Evolutionary conservation across 108 stramenopile genomes (phyloP), one percentile per base, ranked within the genome.

Genomic region (Parietichytrium sp.): DNA sequence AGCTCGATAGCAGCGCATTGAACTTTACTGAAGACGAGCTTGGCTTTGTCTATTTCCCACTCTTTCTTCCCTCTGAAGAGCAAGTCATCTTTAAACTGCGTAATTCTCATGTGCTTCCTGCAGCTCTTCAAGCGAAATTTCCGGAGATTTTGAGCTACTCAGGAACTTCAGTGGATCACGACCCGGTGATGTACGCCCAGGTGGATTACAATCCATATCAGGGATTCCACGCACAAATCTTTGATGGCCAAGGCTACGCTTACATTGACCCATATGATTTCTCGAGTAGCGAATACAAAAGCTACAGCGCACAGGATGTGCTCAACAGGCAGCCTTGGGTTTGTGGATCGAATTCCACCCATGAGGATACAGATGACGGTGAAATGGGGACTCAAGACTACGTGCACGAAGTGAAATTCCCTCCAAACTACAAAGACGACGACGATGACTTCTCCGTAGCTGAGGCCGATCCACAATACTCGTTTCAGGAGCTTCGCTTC

Each of bases 121-220:
- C 6, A 1, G 10, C 61, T 6, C 61, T 72, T 45, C 10, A 8
- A 8, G 61, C 36, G 33, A 36, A 27, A 1, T 72, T 72, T 27
- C 61, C 61, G 42, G 61, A 25, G n/a, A 45, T 72, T 45, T 33
- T 72, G n/a, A 6, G 38, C 6, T 72, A 72, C 25, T 72, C 61
- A 45, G 61, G 61, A n/a, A 10, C 61, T 16, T 45, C 38, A 16
- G 61, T 72, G 10, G 15, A 27, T 10, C 7, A 8, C 15, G 33
- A 38, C 20, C 61, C 45, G 10, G 16, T 10, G 20, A 72, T 72
- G 61, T 20, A 38, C 42, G 61, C 61, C 10, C 38, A 45, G 23
- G 33, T 72, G 16, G 61, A 72, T 25, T 72, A 45, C 61, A 72
- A 42, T 72, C 61, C 61, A 2, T 33, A 23, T 8, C 36, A 72